These are phyloP conservation scores for Tinospora cordifolia DNA, from an alignment of 164 flowering plant genomes.

Conservation along the genomic window DNA sequence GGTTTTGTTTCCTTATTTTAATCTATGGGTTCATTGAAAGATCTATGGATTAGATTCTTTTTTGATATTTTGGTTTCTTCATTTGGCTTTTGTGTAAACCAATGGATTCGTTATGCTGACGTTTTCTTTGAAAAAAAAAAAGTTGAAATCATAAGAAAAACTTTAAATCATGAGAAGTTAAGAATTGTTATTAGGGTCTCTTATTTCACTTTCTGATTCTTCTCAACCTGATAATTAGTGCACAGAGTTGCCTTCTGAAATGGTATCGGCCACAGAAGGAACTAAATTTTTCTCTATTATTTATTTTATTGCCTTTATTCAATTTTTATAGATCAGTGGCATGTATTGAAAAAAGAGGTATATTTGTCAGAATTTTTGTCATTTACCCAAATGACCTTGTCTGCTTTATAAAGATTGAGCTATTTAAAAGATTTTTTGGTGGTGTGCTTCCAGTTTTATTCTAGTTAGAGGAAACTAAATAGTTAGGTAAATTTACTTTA, in stretches of 20 bases:
- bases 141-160: neutral
- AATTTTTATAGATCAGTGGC: neutral
- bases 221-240: neutral
- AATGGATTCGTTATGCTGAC: too few relatives aligned
- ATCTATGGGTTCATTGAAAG: too few relatives aligned
- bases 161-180: neutral
- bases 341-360: neutral
- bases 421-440: neutral
- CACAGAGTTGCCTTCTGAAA: neutral
- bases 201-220: neutral
- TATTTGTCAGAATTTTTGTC: neutral
- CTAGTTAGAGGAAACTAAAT: neutral
- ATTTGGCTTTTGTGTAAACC: neutral
- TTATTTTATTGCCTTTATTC: neutral
- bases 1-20: too few relatives aligned
- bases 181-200: neutral
- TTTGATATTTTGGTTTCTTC: neutral
- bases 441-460: neutral
- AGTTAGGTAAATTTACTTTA: neutral
- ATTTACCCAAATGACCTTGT: neutral
- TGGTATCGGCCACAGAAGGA: neutral
- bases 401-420: neutral
- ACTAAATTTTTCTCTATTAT: neutral
- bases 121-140: too few relatives aligned
- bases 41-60: neutral